Base-by-base conservation (phyloP, 192 early-diverging fungal species). In the Coemansia sp. region DNA sequence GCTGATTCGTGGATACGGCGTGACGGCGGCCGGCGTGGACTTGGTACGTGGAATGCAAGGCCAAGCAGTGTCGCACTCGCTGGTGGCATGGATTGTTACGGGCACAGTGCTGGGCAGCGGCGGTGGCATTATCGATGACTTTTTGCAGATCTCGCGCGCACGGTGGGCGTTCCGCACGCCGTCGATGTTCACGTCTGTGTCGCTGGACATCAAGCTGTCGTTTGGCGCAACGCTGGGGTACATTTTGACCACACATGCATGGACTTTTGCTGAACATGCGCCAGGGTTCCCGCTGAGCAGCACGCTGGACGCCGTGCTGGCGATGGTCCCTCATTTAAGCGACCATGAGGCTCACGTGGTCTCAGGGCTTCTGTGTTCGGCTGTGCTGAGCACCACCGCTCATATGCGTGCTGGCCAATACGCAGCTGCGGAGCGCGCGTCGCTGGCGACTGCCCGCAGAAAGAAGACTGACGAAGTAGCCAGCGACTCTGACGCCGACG, bases 101-200 rank as follows among this genome's bases (percentile, higher is more conserved):
- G 82, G 82, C 50, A 84, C 82, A 0, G 66, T 75, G 62, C 54
- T 79, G 62, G 82, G 82, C 25, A 77, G 74, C 62, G 82, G 82
- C 45, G 82, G 82, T 50, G 82, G 82, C 39, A 76, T 84, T 27
- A 80, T 84, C 56, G 82, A 84, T 21, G 82, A 84, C 50, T 62
- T 80, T 23, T 32, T 84, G 63, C 82, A 84, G 67, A 67, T 84
- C 22, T 77, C 74, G 14, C 59, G 62, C 8, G 50, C 57, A 5
- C 37, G 52, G 10, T 84, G 82, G 82, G 48, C 49, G 5, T 50
- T 84, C 50, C 82, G 82, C 61, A 77, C 78, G 5, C 82, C 82
- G 4, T 32, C 69, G 7, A 64, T 84, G 65, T 56, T 81, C 39
- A 64, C 53, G 12, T 66, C 58, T 21, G 51, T 59, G 29, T 76